These are phyloP conservation scores for Leishmania arabica DNA, from an alignment of 208 protist species.

Conservation along the genomic window DNA sequence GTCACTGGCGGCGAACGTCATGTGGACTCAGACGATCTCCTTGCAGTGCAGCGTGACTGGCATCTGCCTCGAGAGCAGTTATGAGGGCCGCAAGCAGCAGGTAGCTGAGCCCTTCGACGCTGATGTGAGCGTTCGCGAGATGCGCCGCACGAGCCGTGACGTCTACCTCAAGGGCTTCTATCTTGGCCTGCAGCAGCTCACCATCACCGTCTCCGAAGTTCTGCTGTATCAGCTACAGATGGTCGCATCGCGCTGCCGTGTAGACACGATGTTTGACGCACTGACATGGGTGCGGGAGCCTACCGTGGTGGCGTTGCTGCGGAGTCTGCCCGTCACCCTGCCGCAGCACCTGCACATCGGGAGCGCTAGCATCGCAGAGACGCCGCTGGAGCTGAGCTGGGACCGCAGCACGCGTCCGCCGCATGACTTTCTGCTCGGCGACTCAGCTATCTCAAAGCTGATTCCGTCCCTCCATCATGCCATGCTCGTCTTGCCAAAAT, in stretches of 20 bases:
- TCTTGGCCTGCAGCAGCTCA: constrained; percentile 43
- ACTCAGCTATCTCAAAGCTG: constrained; percentile 43
- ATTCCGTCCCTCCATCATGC: constrained; percentile 67
- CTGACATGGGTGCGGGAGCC: constrained; percentile 7
- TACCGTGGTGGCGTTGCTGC: background rate
- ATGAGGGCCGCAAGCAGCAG: constrained; percentile 31
- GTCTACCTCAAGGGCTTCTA: constrained; percentile 36
- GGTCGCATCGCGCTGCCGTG: constrained; percentile 18
- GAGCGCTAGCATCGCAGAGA: constrained; percentile 37
- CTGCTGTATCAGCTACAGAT: constrained; percentile 62
- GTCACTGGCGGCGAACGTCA: constrained; percentile 33
- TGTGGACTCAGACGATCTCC: constrained; percentile 32
- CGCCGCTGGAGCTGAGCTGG: constrained; percentile 49
- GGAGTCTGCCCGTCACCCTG: constrained; percentile 16
- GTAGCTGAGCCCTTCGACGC: constrained; percentile 50
- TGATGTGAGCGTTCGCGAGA: constrained; percentile 52
- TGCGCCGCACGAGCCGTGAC: constrained; percentile 14
- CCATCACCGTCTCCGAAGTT: constrained; percentile 54
- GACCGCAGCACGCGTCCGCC: constrained; percentile 53
- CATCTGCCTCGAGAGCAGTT: constrained; percentile 40
- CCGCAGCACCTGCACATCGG: constrained; percentile 31
- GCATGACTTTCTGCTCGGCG: constrained; percentile 52
- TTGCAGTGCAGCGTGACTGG: constrained; percentile 53
- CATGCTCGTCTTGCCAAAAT: constrained; percentile 40
- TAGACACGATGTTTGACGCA: constrained; percentile 10